Evolutionary conservation across 352 stramenopile genomes (phyloP).

Genomic region (Pythium phragmitis): DNA sequence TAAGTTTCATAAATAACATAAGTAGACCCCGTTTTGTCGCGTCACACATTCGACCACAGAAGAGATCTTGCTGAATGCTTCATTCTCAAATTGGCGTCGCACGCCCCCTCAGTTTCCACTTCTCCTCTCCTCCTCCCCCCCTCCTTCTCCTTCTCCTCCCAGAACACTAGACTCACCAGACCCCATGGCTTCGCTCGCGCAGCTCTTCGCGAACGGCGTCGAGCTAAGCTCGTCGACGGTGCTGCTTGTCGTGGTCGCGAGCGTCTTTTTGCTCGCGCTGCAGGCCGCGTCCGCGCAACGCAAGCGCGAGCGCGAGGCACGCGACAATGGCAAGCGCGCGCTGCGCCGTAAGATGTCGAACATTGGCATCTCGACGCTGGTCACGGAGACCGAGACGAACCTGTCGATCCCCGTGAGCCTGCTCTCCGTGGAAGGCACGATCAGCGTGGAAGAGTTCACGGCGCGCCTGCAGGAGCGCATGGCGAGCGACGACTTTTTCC

Average conservation of each 20-base stretch:
- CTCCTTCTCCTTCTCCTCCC: no score
- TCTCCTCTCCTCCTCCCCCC: not conserved
- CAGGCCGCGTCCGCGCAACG: slow-evolving; percentile 29
- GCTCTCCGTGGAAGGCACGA: slow-evolving; percentile 48
- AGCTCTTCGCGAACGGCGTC: slow-evolving; percentile 3
- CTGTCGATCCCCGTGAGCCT: slow-evolving; percentile 74
- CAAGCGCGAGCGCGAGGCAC: slow-evolving; percentile 7
- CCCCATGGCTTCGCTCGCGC: slow-evolving; percentile 18
- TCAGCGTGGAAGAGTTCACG: slow-evolving; percentile 46
- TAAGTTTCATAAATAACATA: slow-evolving; percentile 7
- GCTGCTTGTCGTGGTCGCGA: slow-evolving; percentile 34
- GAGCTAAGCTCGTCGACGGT: slow-evolving; percentile 25
- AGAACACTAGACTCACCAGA: not conserved
- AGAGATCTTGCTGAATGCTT: not conserved
- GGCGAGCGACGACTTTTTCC: slow-evolving; percentile 58
- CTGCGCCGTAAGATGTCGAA: slow-evolving; percentile 65
- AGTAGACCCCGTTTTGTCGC: not conserved
- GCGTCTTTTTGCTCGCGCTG: slow-evolving; percentile 30
- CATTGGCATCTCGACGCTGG: slow-evolving; percentile 68
- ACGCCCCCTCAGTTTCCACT: not conserved
- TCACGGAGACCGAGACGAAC: slow-evolving; percentile 75
- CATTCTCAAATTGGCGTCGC: slow-evolving; percentile 8
- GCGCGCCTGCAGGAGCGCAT: slow-evolving; percentile 54
- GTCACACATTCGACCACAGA: slow-evolving; percentile 8
- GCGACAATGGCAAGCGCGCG: not conserved